Base-by-base conservation (phyloP, 495 filamentous ascomycete species). In the Rhizodiscina lignyota region DNA sequence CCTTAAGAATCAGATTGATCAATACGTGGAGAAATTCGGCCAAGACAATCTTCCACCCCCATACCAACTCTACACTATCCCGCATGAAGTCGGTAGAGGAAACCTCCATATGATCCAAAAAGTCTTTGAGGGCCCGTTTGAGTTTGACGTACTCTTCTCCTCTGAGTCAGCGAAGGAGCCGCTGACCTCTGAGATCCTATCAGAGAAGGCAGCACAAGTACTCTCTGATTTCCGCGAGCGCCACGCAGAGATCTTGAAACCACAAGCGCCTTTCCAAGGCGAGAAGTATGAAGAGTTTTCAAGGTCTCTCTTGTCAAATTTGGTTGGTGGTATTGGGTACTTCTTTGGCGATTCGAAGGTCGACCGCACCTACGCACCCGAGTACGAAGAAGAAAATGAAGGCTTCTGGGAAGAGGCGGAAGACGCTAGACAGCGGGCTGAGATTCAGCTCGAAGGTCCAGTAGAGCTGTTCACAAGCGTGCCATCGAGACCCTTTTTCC, bases 341-440 rank as follows among this genome's bases (percentile, higher is more conserved):
- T 97, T 97, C 60, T 70, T 89, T 50, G 89, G 89, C 18, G 68
- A 85, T 34, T 69, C 77, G 13, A 50, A 94, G 24, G 81, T 91
- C 18, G 91, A 97, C 49, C 79, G 85, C 31, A 93, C 86, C 0
- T 83, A 83, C 44, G 81, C 80, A 13, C 66, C 77, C 4, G 89
- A 89, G 44, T 96, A 97, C 41, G 83, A 91, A 11, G 89, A 97
- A 56, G 86, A 94, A 41, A 83, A 89, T 40, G 89, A 97, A 58
- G 84, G 83, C 4, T 96, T 96, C 62, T 94, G 84, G 85, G 81
- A 92, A 55, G 89, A 93, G 44, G 76, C 87, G 13, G 74, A 64
- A 15, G 74, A 76, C 48, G 85, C 84, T 11, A 66, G 83, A 12
- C 68, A 59, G 18, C 70, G 72, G 26, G 70, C 65, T 17, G 56